Evolutionary conservation across 257 asterid genomes (phyloP).

Genomic region (Haberlea rhodopensis): DNA sequence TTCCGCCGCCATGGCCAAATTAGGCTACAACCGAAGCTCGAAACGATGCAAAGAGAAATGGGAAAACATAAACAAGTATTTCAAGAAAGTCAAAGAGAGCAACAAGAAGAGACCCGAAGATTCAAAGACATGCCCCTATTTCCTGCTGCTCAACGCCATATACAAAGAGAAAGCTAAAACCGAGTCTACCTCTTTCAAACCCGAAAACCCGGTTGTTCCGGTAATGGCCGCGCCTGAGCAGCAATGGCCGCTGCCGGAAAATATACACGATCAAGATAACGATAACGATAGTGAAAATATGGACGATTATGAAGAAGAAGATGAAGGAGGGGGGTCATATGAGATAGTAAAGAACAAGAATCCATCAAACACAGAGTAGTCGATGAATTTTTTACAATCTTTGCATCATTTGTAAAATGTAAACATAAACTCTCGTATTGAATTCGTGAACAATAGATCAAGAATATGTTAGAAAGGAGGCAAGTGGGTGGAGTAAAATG

Average conservation of each 20-base stretch:
- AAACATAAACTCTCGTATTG: no score
- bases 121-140: slow-evolving; percentile 46
- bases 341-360: neutral
- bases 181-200: no score
- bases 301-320: neutral
- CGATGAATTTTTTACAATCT: neutral
- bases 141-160: slow-evolving; percentile 34
- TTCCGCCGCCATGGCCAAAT: slow-evolving; percentile 32
- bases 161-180: neutral
- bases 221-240: neutral
- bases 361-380: neutral
- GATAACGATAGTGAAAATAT: neutral
- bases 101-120: slow-evolving; percentile 38
- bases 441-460: no score
- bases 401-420: neutral
- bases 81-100: slow-evolving; percentile 52
- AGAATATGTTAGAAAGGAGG: no score
- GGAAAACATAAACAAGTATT: slow-evolving; percentile 61
- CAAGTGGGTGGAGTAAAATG: neutral
- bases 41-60: slow-evolving; percentile 68
- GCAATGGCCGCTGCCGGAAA: neutral
- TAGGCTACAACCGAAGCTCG: slow-evolving; percentile 47
- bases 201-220: neutral
- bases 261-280: neutral
- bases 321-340: no score